Conservation (phyloP, 306 rosid genomes). For the Acacia melanoxylon region DNA sequence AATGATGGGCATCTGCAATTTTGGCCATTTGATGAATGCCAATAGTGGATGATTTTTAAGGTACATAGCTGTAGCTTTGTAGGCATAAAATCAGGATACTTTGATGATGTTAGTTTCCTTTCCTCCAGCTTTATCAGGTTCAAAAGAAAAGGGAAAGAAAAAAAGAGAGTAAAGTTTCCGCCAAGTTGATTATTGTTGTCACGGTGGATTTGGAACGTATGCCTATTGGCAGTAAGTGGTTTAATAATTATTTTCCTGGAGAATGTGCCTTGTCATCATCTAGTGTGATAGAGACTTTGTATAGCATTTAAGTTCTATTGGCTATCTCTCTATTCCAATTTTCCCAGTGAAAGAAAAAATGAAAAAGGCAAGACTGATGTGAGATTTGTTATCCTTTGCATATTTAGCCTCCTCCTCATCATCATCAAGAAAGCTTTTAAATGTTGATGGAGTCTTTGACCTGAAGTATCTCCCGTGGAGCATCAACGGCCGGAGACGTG, state of each 20-base stretch:
- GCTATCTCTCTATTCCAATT: neutral
- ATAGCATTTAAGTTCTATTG: neutral
- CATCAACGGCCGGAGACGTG: neutral
- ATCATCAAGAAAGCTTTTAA: neutral
- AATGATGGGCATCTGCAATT: slow-evolving; percentile 19
- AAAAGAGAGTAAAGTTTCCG: neutral
- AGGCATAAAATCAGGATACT: slow-evolving; percentile 39
- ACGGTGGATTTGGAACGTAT: slow-evolving; percentile 36
- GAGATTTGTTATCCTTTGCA: neutral
- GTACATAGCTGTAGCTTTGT: slow-evolving; percentile 26
- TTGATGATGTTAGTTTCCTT: neutral
- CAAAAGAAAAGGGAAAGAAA: too few species aligned
- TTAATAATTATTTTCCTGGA: neutral
- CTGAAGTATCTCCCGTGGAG: neutral
- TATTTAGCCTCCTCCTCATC: neutral
- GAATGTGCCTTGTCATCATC: slow-evolving; percentile 26
- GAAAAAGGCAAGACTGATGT: neutral
- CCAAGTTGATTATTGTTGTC: slow-evolving; percentile 34
- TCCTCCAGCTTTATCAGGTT: neutral
- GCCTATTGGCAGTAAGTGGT: slow-evolving; percentile 28
- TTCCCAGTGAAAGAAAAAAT: neutral
- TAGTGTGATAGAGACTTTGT: slow-evolving; percentile 17
- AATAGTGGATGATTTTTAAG: neutral
- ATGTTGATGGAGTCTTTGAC: slow-evolving; percentile 6
- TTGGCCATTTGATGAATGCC: slow-evolving; percentile 1